Evolutionary conservation across 2,329 filamentous ascomycete genomes (phyloP), one percentile per base, ranked within the genome.

Genomic region (Fusarium globosum): DNA sequence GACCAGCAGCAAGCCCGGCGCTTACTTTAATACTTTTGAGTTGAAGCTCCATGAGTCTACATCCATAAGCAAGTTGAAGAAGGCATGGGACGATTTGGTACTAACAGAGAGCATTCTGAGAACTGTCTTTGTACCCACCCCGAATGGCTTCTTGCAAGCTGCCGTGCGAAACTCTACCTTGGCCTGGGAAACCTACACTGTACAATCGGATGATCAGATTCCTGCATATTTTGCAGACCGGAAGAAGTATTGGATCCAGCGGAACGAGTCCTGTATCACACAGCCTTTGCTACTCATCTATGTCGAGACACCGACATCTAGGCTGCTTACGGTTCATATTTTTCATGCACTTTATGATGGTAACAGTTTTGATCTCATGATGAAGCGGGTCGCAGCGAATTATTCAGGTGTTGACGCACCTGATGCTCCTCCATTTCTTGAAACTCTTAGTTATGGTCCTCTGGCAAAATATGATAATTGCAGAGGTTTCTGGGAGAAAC

Each of bases 301-400:
- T 8, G 70, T 92, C 3, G 74, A 77, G 5, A 81, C 80, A 12
- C 91, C 91, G 1, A 72, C 71, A 2, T 75, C 73, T 4, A 76
- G 76, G 12, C 71, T 86, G 0, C 81, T 97, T 38, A 82, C 86
- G 6, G 77, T 97, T 6, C 88, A 92, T 51, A 91, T 97, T 2
- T 97, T 97, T 81, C 95, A 98, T 79, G 94, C 89, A 0, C 81
- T 97, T 0, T 98, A 98, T 76, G 95, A 98, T 81, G 95, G 94
- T 4, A 92, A 89, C 72, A 96, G 94, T 69, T 87, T 97, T 43
- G 86, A 88, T 4, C 80, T 94, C 30, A 86, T 97, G 43, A 85
- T 97, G 26, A 79, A 88, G 7, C 82, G 86, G 26, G 85, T 97
- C 78, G 21, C 77, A 35, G 46, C 56, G 14, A 51, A 75, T 13